A percentile compares a stretch with the other conserved stretches of the same genome.
Conservation (phyloP, 2,329 filamentous ascomycete genomes). For the Talaromyces sp. region DNA sequence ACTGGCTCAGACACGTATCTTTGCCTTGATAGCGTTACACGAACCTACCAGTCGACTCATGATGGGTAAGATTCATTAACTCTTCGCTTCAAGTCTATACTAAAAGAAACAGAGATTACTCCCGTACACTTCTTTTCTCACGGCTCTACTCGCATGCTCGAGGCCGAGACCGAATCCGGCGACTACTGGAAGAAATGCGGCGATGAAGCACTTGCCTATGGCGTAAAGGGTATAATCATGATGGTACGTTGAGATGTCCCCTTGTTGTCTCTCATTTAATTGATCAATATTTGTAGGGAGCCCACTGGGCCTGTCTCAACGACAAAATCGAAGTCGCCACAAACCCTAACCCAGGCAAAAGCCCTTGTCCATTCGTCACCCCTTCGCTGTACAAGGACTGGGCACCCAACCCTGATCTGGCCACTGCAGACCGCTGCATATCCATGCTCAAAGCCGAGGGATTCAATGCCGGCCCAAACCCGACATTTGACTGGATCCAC, state of each 20-base stretch:
- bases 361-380: slow-evolving; percentile 62
- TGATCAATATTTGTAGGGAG: slow-evolving; percentile 37
- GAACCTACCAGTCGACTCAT: background rate
- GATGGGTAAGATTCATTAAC: background rate
- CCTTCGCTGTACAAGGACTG: slow-evolving; percentile 61
- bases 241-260: slow-evolving; percentile 44
- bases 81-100: too few species aligned
- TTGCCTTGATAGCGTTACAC: too few species aligned
- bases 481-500: slow-evolving; percentile 65
- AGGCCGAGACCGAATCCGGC: background rate
- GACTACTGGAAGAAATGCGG: slow-evolving; percentile 3
- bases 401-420: slow-evolving; percentile 56
- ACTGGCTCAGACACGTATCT: too few species aligned
- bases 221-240: slow-evolving; percentile 33
- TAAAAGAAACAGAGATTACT: background rate
- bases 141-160: background rate
- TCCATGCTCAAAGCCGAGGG: slow-evolving; percentile 47
- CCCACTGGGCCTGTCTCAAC: slow-evolving; percentile 58
- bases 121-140: background rate
- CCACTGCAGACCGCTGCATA: slow-evolving; percentile 48
- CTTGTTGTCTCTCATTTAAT: background rate
- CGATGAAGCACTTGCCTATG: background rate
- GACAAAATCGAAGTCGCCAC: slow-evolving; percentile 57
- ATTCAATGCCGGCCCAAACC: slow-evolving; percentile 51
- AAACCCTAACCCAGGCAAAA: slow-evolving; percentile 58